These are phyloP conservation scores for Paecilomyces variotii DNA, from an alignment of 2,329 filamentous ascomycete genomes.

Conservation along the genomic window DNA sequence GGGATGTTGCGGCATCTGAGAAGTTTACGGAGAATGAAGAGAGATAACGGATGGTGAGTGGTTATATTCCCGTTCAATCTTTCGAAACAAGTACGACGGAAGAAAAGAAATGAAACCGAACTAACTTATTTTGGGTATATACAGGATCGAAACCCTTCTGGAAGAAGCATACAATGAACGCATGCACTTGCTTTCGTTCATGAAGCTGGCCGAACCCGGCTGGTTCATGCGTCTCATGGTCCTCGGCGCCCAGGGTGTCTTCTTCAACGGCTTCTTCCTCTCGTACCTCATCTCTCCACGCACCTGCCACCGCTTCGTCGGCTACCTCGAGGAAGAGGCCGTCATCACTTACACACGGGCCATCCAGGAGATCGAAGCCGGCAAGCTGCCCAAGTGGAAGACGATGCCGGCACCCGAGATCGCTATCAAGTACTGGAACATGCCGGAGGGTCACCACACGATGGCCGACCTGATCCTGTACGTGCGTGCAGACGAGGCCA, in stretches of 20 bases:
- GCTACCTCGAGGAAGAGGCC: slow-evolving; percentile 94
- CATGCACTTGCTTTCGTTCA: slow-evolving; percentile 87
- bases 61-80: not conserved
- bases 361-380: slow-evolving; percentile 76
- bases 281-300: slow-evolving; percentile 79
- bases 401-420: slow-evolving; percentile 77
- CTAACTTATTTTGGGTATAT: not conserved
- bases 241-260: slow-evolving; percentile 85
- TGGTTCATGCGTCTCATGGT: slow-evolving; percentile 91
- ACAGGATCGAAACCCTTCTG: slow-evolving; percentile 79
- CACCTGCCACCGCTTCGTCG: slow-evolving; percentile 90
- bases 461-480: slow-evolving; percentile 87
- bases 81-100: not conserved
- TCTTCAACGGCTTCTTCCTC: slow-evolving; percentile 91
- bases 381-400: slow-evolving; percentile 75
- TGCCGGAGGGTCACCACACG: slow-evolving; percentile 72
- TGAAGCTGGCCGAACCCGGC: slow-evolving; percentile 81
- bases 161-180: slow-evolving; percentile 89
- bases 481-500: slow-evolving; percentile 81
- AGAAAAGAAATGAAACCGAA: not conserved
- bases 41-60: slow-evolving; percentile 76
- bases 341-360: slow-evolving; percentile 91
- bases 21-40: slow-evolving; percentile 73
- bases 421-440: slow-evolving; percentile 85
- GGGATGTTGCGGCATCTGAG: slow-evolving; percentile 88